A percentile compares a stretch with the other conserved stretches of the same genome.
These are phyloP conservation scores for Zygoascus sp. DNA, from an alignment of 1,139 yeast genomes.

Conservation along the genomic window DNA sequence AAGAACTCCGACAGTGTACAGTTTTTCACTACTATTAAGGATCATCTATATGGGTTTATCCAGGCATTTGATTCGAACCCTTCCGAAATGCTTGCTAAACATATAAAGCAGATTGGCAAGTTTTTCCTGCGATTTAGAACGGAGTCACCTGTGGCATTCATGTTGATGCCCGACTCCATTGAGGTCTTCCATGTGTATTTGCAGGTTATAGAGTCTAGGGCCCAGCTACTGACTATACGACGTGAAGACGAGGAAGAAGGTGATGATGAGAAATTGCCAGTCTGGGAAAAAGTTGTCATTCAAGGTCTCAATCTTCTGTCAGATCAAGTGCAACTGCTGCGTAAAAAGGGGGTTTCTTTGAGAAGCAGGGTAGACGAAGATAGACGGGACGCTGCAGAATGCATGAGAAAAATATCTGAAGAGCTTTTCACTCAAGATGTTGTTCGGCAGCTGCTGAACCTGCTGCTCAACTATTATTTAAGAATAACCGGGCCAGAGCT, in stretches of 20 bases:
- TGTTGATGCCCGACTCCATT: constrained; percentile 60
- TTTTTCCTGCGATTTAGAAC: constrained; percentile 55
- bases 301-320: constrained; percentile 67
- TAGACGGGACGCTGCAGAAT: constrained; percentile 53
- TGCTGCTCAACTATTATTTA: constrained; percentile 68
- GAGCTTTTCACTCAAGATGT: constrained; percentile 57
- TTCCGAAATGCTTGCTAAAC: constrained; percentile 61
- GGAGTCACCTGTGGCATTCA: constrained; percentile 65
- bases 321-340: constrained; percentile 55
- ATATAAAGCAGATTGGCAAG: constrained; percentile 71
- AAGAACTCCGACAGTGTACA: constrained; percentile 54
- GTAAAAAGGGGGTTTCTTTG: constrained; percentile 64
- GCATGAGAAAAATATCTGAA: constrained; percentile 49
- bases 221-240: constrained; percentile 49
- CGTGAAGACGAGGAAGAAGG: constrained; percentile 30
- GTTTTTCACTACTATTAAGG: constrained; percentile 53
- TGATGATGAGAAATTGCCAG: constrained; percentile 47
- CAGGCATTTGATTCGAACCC: constrained; percentile 47
- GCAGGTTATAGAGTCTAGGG: constrained; percentile 57
- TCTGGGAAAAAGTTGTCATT: constrained; percentile 75
- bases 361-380: constrained; percentile 54
- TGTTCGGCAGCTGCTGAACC: constrained; percentile 55
- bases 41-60: constrained; percentile 57
- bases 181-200: constrained; percentile 57
- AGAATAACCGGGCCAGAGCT: constrained; percentile 69